A percentile compares a stretch with the other conserved stretches of the same genome.
Conservation (phyloP, 1,284 basidiomycete genomes). For the Somion occarium region DNA sequence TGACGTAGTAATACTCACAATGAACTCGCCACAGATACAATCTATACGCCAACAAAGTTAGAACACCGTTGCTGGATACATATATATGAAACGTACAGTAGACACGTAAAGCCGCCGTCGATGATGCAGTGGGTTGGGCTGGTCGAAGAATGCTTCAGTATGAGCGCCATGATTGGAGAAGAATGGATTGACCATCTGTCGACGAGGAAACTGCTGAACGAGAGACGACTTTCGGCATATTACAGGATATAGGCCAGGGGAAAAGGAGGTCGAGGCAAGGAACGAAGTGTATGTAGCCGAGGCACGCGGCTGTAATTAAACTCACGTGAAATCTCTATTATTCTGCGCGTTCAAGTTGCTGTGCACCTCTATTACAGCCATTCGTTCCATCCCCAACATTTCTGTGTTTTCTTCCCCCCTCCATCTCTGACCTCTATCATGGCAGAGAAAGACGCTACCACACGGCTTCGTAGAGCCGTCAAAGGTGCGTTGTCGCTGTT, state of each 20-base stretch:
- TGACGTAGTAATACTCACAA: conserved; percentile 43
- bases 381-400: conserved; percentile 15
- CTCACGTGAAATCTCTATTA: conserved; percentile 10
- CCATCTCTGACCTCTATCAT: conserved; percentile 33
- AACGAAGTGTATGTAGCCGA: not conserved
- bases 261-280: not conserved
- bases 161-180: conserved; percentile 9
- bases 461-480: conserved; percentile 71
- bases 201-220: conserved; percentile 78
- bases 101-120: conserved; percentile 68
- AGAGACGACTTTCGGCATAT: conserved; percentile 79
- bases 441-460: conserved; percentile 78
- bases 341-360: conserved; percentile 1
- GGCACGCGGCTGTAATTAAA: not conserved
- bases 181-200: conserved; percentile 55
- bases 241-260: not conserved
- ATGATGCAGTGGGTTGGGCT: conserved; percentile 78
- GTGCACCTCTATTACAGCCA: conserved; percentile 9
- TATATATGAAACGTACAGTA: conserved; percentile 49
- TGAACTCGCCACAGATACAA: conserved; percentile 82
- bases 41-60: conserved; percentile 38
- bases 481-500: conserved; percentile 46
- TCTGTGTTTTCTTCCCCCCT: conserved; percentile 11
- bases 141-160: conserved; percentile 14
- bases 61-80: conserved; percentile 5